Percentiles rank a stretch among this genome's conserved stretches.
Evolutionary conservation across 2,329 filamentous ascomycete species (phyloP).

Genomic region (Clonostachys rosea): DNA sequence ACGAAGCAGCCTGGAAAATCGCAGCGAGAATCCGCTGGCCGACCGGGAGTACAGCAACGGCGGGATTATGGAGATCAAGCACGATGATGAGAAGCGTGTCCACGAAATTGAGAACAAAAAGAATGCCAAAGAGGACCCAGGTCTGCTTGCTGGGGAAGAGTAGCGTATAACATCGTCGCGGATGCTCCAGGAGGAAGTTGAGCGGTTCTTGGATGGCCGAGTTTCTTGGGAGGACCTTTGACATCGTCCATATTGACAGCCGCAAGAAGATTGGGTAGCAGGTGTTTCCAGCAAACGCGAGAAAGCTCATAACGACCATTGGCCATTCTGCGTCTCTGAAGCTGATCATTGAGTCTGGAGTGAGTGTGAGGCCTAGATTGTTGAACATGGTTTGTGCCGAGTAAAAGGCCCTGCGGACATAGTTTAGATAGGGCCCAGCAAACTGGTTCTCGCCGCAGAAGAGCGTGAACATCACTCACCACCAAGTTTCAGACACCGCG

Average conservation of each 20-base stretch:
- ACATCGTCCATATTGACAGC: constrained; percentile 51
- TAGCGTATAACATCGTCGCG: constrained; percentile 57
- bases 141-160: constrained; percentile 57
- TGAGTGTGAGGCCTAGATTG: constrained; percentile 50
- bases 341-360: constrained; percentile 47
- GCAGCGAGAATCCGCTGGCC: constrained; percentile 47
- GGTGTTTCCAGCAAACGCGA: constrained; percentile 49
- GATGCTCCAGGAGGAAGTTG: constrained; percentile 56
- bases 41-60: constrained; percentile 36
- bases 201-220: constrained; percentile 36
- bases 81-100: constrained; percentile 51
- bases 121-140: constrained; percentile 48
- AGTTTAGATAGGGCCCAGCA: background rate
- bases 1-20: constrained; percentile 52
- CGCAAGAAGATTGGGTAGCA: constrained; percentile 55
- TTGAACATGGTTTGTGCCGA: constrained; percentile 44
- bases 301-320: constrained; percentile 39
- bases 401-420: constrained; percentile 34
- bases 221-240: constrained; percentile 33
- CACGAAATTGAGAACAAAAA: constrained; percentile 46
- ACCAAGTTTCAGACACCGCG: constrained; percentile 39
- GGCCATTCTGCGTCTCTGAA: constrained; percentile 37
- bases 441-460: background rate
- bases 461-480: constrained; percentile 23
- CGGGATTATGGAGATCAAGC: constrained; percentile 44